phyloP scores from a whole-genome alignment of 2,329 filamentous ascomycete species.

The Colletotrichum godetiae region DNA sequence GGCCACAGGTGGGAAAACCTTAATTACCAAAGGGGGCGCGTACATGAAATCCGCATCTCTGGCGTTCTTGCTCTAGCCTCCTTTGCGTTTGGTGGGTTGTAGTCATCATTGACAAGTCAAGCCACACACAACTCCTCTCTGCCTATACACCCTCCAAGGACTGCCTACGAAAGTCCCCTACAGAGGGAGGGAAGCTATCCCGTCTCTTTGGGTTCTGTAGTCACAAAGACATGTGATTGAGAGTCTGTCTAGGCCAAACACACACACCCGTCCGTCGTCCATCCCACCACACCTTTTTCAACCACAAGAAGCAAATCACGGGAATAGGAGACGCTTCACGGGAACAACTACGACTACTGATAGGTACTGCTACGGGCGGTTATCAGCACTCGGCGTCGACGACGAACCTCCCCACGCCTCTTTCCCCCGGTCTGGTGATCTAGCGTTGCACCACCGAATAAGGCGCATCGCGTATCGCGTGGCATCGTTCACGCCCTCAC shows the following conservation, averaged over 20 bases:
- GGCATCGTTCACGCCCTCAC: no score
- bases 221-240: background rate
- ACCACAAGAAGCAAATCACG: background rate
- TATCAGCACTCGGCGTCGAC: no score
- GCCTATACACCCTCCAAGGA: background rate
- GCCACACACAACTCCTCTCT: no score
- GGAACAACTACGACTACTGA: background rate
- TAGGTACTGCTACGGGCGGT: background rate
- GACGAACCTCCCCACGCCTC: background rate
- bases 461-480: background rate
- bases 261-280: no score
- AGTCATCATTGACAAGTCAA: background rate
- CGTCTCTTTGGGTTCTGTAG: background rate
- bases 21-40: constrained; percentile 8
- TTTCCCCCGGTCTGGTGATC: background rate
- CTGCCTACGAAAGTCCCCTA: background rate
- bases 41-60: background rate
- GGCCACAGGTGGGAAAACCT: constrained; percentile 10
- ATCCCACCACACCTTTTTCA: background rate
- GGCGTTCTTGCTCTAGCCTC: background rate
- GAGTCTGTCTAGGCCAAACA: no score
- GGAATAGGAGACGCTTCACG: background rate
- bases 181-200: background rate
- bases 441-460: background rate
- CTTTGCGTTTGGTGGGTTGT: background rate